Evolutionary conservation across 1,284 basidiomycete genomes (phyloP).

Genomic region (Naganishia sp.): DNA sequence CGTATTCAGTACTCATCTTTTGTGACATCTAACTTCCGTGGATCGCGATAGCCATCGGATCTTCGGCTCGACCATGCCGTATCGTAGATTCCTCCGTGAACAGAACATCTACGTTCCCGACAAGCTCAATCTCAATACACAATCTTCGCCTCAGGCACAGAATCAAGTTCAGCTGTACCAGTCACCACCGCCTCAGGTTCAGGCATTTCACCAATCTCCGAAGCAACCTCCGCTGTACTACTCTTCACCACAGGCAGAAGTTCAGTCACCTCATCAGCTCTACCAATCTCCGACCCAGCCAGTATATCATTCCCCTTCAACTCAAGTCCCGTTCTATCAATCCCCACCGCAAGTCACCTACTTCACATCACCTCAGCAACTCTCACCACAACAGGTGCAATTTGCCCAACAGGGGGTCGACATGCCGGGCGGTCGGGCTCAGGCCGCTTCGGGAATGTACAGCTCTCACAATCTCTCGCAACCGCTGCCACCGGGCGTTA

Average conservation of each 20-base stretch:
- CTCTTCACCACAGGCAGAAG: neutral
- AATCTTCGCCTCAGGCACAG: conserved; percentile 8
- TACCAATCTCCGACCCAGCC: conserved; percentile 9
- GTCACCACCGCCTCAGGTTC: neutral
- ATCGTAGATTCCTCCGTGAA: conserved; percentile 22
- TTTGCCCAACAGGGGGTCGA: conserved; percentile 13
- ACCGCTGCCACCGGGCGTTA: conserved; percentile 14
- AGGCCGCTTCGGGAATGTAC: conserved; percentile 8
- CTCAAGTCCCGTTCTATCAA: neutral
- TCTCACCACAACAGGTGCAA: conserved; percentile 10
- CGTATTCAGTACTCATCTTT: conserved; percentile 1
- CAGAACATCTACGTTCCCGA: conserved; percentile 25
- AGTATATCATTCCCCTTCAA: conserved; percentile 11
- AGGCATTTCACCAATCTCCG: conserved; percentile 11
- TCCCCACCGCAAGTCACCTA: neutral
- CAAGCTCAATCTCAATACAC: conserved; percentile 7
- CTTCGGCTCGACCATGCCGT: conserved; percentile 12
- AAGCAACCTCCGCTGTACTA: conserved; percentile 5
- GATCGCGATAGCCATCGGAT: neutral
- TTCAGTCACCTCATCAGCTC: neutral
- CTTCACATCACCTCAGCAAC: conserved; percentile 9
- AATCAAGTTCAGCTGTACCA: conserved; percentile 5
- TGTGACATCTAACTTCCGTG: neutral
- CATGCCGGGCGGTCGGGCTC: neutral
- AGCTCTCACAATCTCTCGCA: conserved; percentile 14